Evolutionary conservation across 2,329 filamentous ascomycete species (phyloP), one percentile per base, ranked within the genome.

Genomic region (Raffaelea albimanens): DNA sequence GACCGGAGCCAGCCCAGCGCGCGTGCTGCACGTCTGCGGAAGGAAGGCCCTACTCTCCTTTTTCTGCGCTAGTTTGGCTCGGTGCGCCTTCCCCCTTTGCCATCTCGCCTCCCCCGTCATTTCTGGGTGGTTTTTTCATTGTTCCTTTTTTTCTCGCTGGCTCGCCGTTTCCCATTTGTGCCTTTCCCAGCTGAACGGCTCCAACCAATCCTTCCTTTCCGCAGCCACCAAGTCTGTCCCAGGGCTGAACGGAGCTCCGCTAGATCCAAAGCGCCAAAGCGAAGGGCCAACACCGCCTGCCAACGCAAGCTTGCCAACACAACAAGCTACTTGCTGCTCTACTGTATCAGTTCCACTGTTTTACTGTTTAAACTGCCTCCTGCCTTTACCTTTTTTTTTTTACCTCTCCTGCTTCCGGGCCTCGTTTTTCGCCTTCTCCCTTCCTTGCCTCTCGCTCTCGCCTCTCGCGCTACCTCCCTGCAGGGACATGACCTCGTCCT

Each of bases 141-240:
- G 23, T 40, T 40, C 22, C 19, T 25, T 18, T 20, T 31, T 31
- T 16, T 13, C 21, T 5, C 21, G 16, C 18, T 18, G 16, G 11
- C 22, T 22, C 14, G 4, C 7, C 5, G 23, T 14, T n/a, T n/a
- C n/a, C n/a, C n/a, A n/a, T 44, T 31, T 38, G 44, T 36, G 19
- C 25, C 38, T 21, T 47, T 45, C 31, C 43, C 47, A 49, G 47
- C 47, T 47, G 47, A 51, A 47, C 25, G 20, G 22, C 18, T 42
- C 40, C n/a, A 38, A 8, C 34, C 14, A 38, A 38, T 16, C 25
- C 13, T 29, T 13, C 25, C 25, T 13, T 7, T 29, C 13, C 25
- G 21, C 29, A 16, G 40, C 43, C 25, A 22, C 45, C 40, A 11
- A 29, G 22, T 34, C 44, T 44, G n/a, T 41, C 31, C 29, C 29